phyloP scores from a whole-genome alignment of 148 eudicot genomes.

The Cornus florida region DNA sequence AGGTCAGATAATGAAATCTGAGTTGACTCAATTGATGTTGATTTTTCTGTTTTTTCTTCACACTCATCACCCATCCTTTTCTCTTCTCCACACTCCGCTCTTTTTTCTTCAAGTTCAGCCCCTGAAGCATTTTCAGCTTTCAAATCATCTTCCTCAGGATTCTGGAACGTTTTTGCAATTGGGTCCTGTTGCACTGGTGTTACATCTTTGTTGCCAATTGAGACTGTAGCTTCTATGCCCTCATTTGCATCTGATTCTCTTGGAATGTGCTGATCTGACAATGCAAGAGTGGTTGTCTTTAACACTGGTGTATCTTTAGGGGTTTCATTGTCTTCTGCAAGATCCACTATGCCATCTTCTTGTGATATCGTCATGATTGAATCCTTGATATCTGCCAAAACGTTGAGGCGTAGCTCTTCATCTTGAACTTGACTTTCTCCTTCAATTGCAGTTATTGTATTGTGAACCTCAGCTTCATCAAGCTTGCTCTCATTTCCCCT shows the following conservation, averaged over 20 bases:
- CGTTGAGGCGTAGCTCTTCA: conserved; percentile 12
- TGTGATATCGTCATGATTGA: conserved; percentile 6
- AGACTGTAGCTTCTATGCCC: conserved; percentile 8
- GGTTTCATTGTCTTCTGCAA: conserved; percentile 10
- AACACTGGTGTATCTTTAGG: conserved; percentile 14
- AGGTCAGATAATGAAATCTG: conserved; percentile 21
- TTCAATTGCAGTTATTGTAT: conserved; percentile 14
- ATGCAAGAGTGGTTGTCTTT: conserved; percentile 14
- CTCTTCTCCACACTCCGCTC: conserved; percentile 16
- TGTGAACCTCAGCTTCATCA: conserved; percentile 7
- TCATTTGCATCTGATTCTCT: conserved; percentile 12
- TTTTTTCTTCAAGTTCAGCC: conserved; percentile 15
- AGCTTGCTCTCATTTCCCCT: conserved; percentile 12
- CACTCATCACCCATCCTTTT: conserved; percentile 10
- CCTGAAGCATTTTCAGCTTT: conserved; percentile 14
- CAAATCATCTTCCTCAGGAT: conserved; percentile 3
- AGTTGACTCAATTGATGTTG: conserved; percentile 18
- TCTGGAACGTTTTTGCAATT: conserved; percentile 2
- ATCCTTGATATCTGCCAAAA: conserved; percentile 19
- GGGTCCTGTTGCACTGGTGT: conserved; percentile 9
- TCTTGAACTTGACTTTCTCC: conserved; percentile 14
- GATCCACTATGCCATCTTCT: conserved; percentile 9
- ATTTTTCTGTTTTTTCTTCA: conserved; percentile 11
- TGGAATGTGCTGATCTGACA: conserved; percentile 20
- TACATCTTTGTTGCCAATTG: conserved; percentile 9